Conservation (phyloP, 257 asterid species). For the Lavandula angustifolia region DNA sequence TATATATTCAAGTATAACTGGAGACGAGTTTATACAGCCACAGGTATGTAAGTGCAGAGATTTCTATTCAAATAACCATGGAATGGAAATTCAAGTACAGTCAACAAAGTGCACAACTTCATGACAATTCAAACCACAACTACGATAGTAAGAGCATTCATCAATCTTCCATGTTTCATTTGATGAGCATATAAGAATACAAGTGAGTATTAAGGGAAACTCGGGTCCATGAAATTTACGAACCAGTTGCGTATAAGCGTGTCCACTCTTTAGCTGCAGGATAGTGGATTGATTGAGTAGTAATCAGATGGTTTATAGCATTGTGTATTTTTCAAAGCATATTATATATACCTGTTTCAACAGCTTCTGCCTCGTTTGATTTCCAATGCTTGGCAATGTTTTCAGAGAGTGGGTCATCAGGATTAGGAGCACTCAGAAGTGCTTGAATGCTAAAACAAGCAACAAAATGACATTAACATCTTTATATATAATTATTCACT, state of each 20-base stretch:
- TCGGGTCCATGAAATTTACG: slow-evolving; percentile 41
- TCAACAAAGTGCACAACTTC: slow-evolving; percentile 13
- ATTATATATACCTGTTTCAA: slow-evolving; percentile 78
- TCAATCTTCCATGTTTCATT: slow-evolving; percentile 34
- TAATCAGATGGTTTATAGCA: too few relatives aligned
- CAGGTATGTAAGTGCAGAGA: not conserved
- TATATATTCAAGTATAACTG: not conserved
- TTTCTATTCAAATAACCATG: not conserved
- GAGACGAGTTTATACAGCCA: not conserved
- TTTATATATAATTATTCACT: not conserved
- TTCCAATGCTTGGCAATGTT: slow-evolving; percentile 99
- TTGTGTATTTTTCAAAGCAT: slow-evolving; percentile 1
- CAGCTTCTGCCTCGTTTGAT: slow-evolving; percentile 95
- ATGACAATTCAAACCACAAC: slow-evolving; percentile 17
- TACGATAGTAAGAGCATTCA: slow-evolving; percentile 34
- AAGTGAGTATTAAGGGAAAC: slow-evolving; percentile 20
- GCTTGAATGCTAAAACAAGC: slow-evolving; percentile 84
- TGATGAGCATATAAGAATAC: slow-evolving; percentile 33
- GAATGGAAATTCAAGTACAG: slow-evolving; percentile 1
- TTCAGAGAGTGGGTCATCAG: slow-evolving; percentile 97
- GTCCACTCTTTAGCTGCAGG: slow-evolving; percentile 89
- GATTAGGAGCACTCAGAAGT: slow-evolving; percentile 97
- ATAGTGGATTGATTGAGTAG: not conserved
- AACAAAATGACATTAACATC: not conserved
- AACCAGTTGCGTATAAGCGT: slow-evolving; percentile 88